Conservation (phyloP, 2,329 filamentous ascomycete species). For the Ophiostoma perfectum region DNA sequence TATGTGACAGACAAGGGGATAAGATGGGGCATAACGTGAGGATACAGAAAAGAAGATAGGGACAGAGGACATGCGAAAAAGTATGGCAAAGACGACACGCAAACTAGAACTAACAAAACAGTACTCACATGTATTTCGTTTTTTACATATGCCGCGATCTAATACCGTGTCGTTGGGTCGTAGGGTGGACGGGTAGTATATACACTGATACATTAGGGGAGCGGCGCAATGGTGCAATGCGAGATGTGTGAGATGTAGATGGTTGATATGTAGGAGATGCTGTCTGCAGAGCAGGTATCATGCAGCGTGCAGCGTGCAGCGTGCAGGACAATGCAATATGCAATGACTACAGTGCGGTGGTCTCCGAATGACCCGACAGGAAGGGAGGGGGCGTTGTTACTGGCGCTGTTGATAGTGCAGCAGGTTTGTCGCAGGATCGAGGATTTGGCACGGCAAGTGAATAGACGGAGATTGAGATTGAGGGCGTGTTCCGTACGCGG, state of each 20-base stretch:
- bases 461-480: not conserved
- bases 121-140: not conserved
- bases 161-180: constrained; percentile 10
- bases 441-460: not conserved
- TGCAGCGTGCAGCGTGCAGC: not conserved
- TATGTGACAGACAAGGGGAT: too few relatives aligned
- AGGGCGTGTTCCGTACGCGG: not conserved
- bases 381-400: constrained; percentile 3
- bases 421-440: not conserved
- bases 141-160: not conserved
- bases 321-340: not conserved
- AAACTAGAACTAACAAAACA: not conserved
- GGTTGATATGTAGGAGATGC: not conserved
- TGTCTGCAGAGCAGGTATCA: not conserved
- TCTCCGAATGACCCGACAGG: not conserved
- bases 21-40: too few relatives aligned
- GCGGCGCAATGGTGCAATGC: not conserved
- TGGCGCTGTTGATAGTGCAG: not conserved
- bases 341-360: not conserved
- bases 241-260: not conserved
- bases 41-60: not conserved
- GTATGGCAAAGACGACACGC: not conserved
- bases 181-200: constrained; percentile 12
- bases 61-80: not conserved
- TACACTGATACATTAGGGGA: constrained; percentile 5